A percentile compares a stretch with the other conserved stretches of the same genome.
phyloP scores from a whole-genome alignment of 768 basidiomycete species.

The Daedaleopsis sinensis region DNA sequence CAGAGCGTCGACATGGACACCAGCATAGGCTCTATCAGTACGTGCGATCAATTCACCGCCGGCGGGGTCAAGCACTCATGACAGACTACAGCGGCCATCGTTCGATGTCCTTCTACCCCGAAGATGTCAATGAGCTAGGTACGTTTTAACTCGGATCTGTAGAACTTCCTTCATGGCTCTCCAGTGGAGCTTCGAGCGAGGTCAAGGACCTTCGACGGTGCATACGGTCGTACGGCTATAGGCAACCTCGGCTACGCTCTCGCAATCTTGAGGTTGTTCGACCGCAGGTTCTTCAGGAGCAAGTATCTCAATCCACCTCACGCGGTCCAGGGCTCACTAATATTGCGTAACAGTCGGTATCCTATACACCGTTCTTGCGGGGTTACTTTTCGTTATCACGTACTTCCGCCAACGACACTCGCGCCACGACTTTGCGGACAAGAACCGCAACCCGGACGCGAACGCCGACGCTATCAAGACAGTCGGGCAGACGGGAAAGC shows the following conservation, averaged over 20 bases:
- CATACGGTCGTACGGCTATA: constrained; percentile 77
- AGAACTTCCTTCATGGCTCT: background rate
- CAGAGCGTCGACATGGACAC: background rate
- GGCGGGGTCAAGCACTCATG: background rate
- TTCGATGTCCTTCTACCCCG: constrained; percentile 34
- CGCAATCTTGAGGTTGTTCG: constrained; percentile 79
- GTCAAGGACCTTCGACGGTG: constrained; percentile 82
- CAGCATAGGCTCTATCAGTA: background rate
- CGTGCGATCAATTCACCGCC: background rate
- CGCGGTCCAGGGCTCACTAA: background rate
- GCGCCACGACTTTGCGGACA: constrained; percentile 78
- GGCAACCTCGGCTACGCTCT: constrained; percentile 74
- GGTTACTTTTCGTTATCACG: constrained; percentile 58
- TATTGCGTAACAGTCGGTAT: constrained; percentile 50
- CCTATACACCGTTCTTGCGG: constrained; percentile 64
- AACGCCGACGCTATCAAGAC: constrained; percentile 50
- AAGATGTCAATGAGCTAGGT: constrained; percentile 39
- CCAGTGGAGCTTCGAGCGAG: constrained; percentile 74
- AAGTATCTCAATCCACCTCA: constrained; percentile 30
- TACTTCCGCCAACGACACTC: constrained; percentile 67
- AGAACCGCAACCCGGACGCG: constrained; percentile 18
- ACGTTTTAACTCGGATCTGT: background rate
- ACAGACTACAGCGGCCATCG: constrained; percentile 33
- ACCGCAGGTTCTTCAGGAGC: constrained; percentile 74
- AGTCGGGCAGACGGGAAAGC: constrained; percentile 59